These are phyloP conservation scores for Mycogone perniciosa DNA, from an alignment of 2,329 filamentous ascomycete species.

Conservation along the genomic window DNA sequence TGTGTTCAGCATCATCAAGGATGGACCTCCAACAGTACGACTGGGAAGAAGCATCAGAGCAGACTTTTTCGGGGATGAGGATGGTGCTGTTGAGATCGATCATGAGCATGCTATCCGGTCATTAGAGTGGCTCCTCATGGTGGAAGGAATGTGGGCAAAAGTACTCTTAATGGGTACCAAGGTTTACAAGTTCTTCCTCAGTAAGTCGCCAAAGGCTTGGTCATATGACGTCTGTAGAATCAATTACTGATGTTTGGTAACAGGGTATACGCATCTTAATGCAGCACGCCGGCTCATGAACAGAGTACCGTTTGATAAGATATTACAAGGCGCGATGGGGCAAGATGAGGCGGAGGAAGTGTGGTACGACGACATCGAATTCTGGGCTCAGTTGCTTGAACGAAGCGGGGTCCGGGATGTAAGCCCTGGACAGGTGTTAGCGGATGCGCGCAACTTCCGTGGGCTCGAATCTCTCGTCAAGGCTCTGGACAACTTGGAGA, in stretches of 20 bases:
- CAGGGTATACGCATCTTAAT: conserved; percentile 45
- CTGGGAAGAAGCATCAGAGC: conserved; percentile 58
- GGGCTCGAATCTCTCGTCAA: conserved; percentile 63
- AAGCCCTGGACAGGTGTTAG: conserved; percentile 38
- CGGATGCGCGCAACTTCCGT: conserved; percentile 55
- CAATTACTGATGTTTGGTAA: neutral
- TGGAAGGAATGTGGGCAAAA: conserved; percentile 64
- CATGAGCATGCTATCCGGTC: conserved; percentile 69
- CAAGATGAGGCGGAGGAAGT: conserved; percentile 32
- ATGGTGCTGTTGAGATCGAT: conserved; percentile 47
- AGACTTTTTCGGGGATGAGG: conserved; percentile 63
- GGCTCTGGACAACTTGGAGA: conserved; percentile 62
- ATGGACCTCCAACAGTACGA: conserved; percentile 25
- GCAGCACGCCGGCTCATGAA: conserved; percentile 49
- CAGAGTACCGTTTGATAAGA: conserved; percentile 43
- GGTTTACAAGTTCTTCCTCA: conserved; percentile 77
- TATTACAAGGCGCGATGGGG: conserved; percentile 38
- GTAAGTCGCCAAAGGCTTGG: conserved; percentile 48
- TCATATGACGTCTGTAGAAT: neutral
- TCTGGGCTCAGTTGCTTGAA: conserved; percentile 34
- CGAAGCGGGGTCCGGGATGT: conserved; percentile 29
- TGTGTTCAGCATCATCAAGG: conserved; percentile 46
- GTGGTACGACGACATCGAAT: conserved; percentile 34
- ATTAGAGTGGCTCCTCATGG: conserved; percentile 76
- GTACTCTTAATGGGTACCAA: conserved; percentile 63